Evolutionary conservation across 768 basidiomycete genomes (phyloP).

Genomic region (Dentipellis sp.): DNA sequence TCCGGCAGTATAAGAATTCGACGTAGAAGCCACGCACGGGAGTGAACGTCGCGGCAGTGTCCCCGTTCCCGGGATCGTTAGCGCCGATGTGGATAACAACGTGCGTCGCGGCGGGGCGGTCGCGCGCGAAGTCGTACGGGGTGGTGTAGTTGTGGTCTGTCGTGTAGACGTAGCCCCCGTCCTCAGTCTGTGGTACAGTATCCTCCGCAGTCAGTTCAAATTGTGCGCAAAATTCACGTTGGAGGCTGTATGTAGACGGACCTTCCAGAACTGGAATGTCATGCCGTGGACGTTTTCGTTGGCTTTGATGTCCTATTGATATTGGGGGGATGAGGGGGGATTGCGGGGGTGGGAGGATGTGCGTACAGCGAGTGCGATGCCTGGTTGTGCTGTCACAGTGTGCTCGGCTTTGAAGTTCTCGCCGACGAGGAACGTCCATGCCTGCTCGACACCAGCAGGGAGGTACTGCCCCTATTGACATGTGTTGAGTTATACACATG

Average conservation of each 20-base stretch:
- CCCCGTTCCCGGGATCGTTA: conserved; percentile 45
- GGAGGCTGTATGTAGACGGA: too few relatives aligned
- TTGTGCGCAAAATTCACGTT: too few relatives aligned
- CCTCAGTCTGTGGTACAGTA: conserved; percentile 34
- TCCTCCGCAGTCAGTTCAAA: not conserved
- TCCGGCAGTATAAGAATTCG: not conserved
- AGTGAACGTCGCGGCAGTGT: conserved; percentile 34
- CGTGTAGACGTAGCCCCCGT: conserved; percentile 44
- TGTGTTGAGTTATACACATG: not conserved
- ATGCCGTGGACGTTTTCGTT: conserved; percentile 46
- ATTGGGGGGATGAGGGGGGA: not conserved
- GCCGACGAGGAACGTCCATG: conserved; percentile 45
- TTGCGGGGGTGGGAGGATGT: conserved; percentile 25
- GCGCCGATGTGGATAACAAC: conserved; percentile 52
- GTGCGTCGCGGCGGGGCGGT: conserved; percentile 38
- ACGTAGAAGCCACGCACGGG: conserved; percentile 23
- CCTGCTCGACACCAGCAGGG: conserved; percentile 42
- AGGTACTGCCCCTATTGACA: conserved; percentile 41
- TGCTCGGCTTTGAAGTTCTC: conserved; percentile 46
- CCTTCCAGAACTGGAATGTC: conserved; percentile 41
- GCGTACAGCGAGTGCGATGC: conserved; percentile 25
- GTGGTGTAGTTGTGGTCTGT: conserved; percentile 53
- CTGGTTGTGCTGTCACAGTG: conserved; percentile 43
- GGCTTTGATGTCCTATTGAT: conserved; percentile 35
- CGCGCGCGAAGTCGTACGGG: conserved; percentile 43